Evolutionary conservation across 441 rosid genomes (phyloP), one percentile per base, ranked within the genome.

Genomic region (Biscutella laevigata): DNA sequence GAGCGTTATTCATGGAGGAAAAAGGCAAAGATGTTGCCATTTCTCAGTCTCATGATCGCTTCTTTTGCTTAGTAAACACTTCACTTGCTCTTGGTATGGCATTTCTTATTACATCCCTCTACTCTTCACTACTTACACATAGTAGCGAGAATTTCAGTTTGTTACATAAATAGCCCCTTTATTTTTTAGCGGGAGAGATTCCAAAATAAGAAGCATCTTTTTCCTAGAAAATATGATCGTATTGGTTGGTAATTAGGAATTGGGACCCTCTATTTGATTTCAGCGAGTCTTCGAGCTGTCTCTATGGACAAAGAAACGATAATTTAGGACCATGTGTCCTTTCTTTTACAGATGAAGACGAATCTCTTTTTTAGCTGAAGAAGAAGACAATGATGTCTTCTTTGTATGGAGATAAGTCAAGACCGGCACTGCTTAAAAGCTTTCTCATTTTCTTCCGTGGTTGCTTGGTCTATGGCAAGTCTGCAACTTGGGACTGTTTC

Each of bases 381-480:
- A 43, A 44, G 51, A 41, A n/a, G n/a, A n/a, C n/a, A n/a, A n/a
- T 21, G 25, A 32, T 41, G 66, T 22, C 13, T 14, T 52, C 53
- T 61, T 10, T n/a, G n/a, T n/a, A n/a, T n/a, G n/a, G n/a, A n/a
- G n/a, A n/a, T n/a, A n/a, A n/a, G n/a, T n/a, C n/a, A n/a, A n/a
- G n/a, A n/a, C n/a, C n/a, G n/a, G n/a, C n/a, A n/a, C n/a, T n/a
- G n/a, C n/a, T n/a, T n/a, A n/a, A n/a, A n/a, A n/a, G n/a, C n/a
- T n/a, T 37, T 32, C 44, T 32, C 17, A 30, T 55, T 55, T 56
- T 22, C 5, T 46, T 51, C n/a, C n/a, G n/a, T 22, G 25, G 4
- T 10, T 41, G 41, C 37, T 55, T 44, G 62, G 57, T 57, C 10
- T 15, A 57, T 64, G 59, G 59, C 53, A 57, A 65, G 47, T 4